Evolutionary conservation across 768 basidiomycete species (phyloP).

Genomic region (Suillus fuscotomentosus): DNA sequence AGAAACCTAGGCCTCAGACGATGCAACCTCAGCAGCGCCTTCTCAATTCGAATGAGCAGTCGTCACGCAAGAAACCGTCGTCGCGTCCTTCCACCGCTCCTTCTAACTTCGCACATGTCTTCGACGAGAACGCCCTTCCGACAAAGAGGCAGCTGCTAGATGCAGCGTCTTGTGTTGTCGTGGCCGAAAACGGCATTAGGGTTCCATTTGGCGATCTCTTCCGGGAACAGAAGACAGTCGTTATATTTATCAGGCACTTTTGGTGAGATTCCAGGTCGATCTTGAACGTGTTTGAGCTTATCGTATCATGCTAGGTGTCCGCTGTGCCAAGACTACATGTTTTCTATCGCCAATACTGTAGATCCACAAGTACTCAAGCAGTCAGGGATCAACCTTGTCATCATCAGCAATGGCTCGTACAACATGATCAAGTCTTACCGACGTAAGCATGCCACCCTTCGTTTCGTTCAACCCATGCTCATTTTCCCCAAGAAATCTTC

Average conservation of each 20-base stretch:
- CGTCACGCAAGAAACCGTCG: slow-evolving; percentile 7
- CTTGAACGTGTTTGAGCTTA: slow-evolving; percentile 2
- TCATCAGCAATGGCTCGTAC: slow-evolving; percentile 78
- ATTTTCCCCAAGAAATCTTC: slow-evolving; percentile 55
- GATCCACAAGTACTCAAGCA: slow-evolving; percentile 44
- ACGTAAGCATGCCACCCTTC: slow-evolving; percentile 36
- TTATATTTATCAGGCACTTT: slow-evolving; percentile 87
- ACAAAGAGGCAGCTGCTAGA: slow-evolving; percentile 53
- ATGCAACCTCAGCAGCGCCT: slow-evolving; percentile 15
- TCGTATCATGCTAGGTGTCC: slow-evolving; percentile 54
- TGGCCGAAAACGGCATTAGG: slow-evolving; percentile 64
- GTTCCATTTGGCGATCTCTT: slow-evolving; percentile 72
- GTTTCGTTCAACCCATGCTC: not conserved
- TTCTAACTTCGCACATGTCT: slow-evolving; percentile 14
- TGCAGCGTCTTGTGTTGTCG: slow-evolving; percentile 62
- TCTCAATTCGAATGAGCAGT: not conserved
- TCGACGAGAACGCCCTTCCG: slow-evolving; percentile 51
- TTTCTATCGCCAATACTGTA: slow-evolving; percentile 54
- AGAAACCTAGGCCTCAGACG: slow-evolving; percentile 20
- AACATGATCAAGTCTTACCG: slow-evolving; percentile 76
- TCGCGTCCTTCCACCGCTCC: slow-evolving; percentile 18
- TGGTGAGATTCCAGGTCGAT: slow-evolving; percentile 41
- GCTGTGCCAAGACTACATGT: slow-evolving; percentile 85
- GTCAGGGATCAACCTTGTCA: slow-evolving; percentile 57
- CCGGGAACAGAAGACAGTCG: slow-evolving; percentile 55